Evolutionary conservation across 208 protist genomes (phyloP).

Genomic region (Dictyostelium gargantuum): DNA sequence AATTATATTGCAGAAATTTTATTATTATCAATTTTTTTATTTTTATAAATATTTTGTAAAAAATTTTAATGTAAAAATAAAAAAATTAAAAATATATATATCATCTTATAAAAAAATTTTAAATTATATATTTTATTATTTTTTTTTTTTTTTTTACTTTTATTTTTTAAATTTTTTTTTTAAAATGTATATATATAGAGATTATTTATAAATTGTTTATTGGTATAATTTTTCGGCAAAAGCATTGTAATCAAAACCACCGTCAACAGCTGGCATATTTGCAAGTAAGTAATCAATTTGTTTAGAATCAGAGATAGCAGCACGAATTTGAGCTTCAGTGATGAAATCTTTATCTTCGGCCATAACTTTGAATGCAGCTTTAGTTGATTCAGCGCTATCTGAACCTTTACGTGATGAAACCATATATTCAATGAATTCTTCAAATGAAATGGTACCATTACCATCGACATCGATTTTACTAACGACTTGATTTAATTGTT

Average conservation of each 20-base stretch:
- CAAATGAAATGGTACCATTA: conserved; percentile 65
- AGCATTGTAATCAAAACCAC: conserved; percentile 47
- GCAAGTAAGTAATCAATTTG: conserved; percentile 63
- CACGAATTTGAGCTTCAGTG: conserved; percentile 75
- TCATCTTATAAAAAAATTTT: too few relatives aligned
- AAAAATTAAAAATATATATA: too few relatives aligned
- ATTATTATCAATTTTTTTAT: too few relatives aligned
- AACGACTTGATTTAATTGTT: conserved; percentile 3
- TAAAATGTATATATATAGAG: too few relatives aligned
- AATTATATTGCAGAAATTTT: too few relatives aligned
- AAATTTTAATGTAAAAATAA: too few relatives aligned
- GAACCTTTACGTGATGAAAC: conserved; percentile 59
- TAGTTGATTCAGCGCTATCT: conserved; percentile 62
- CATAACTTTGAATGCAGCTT: conserved; percentile 71
- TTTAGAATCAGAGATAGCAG: neutral
- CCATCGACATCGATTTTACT: neutral
- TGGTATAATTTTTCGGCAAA: conserved; percentile 21
- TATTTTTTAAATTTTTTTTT: neutral
- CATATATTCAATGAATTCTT: conserved; percentile 79
- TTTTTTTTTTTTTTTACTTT: neutral
- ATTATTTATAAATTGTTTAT: neutral
- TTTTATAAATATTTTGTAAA: too few relatives aligned
- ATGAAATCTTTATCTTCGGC: conserved; percentile 74
- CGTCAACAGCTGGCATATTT: conserved; percentile 2
- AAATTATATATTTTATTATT: neutral